Base-by-base conservation (phyloP, 495 filamentous ascomycete genomes). In the Trichoderma gamsii region DNA sequence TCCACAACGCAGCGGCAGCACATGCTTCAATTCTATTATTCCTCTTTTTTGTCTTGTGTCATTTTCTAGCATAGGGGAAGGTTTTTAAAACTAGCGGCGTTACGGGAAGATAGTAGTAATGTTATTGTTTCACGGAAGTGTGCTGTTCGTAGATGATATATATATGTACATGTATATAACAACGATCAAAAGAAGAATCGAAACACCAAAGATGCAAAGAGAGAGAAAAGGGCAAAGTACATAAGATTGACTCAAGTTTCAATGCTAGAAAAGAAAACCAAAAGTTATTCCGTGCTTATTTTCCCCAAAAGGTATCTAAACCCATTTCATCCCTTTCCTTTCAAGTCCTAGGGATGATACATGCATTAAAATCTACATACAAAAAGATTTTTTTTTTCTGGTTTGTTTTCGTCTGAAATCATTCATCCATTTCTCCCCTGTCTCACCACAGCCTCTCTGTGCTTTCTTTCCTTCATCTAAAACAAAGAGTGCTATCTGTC, bases 11-110 rank as follows among this genome's bases (percentile, higher is more conserved):
- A 64, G 63, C 29, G 29, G 11, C 35, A 38, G 35, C 5, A 38
- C 35, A 38, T 29, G 8, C 21, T 29, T 11, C 64, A 65, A 21
- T n/a, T 9, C 8, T 29, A 11, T 5, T 16, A 43, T 43, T n/a
- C n/a, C n/a, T 32, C 1, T n/a, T n/a, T 56, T 56, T 67, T 23
- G 23, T 21, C 23, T 38, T 49, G 25, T 35, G 1, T 29, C 7
- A 38, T 38, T 38, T 56, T 56, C 21, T 35, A 66, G 65, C 65
- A 66, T 66, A 49, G 65, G 41, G 15, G 27, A n/a, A 21, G 64
- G 64, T 15, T 43, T 41, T 66, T 61, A 35, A 56, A 61, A 61
- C 56, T 32, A 61, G 9, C 27, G 56, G 56, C 56, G 56, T 61
- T 61, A 29, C 11, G 15, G 56, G 56, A 21, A 61, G 56, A 61